These are phyloP conservation scores for Naganishia cerealis DNA, from an alignment of 1,284 basidiomycete genomes.

Conservation along the genomic window DNA sequence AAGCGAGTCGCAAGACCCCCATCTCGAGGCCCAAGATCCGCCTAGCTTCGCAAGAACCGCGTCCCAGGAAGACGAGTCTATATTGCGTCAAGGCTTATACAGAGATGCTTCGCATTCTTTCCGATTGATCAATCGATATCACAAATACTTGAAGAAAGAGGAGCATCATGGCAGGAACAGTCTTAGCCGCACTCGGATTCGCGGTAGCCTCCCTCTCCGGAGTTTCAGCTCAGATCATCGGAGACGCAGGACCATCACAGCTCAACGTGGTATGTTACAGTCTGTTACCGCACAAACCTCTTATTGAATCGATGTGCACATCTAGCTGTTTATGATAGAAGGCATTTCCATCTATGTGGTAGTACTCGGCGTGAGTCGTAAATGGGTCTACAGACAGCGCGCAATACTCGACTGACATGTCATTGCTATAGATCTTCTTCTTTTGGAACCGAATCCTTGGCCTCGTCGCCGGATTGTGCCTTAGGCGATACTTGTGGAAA, in stretches of 20 bases:
- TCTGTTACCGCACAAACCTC: neutral
- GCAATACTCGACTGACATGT: neutral
- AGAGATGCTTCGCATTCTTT: neutral
- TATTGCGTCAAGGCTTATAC: neutral
- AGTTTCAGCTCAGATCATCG: constrained; percentile 26
- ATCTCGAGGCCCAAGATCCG: too few species aligned
- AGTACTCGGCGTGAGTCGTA: constrained; percentile 50
- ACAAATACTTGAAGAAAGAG: neutral
- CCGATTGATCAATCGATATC: neutral
- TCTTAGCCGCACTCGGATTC: neutral
- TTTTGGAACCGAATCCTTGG: constrained; percentile 84
- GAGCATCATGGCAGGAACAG: neutral
- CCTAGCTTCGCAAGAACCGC: neutral
- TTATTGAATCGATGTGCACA: neutral
- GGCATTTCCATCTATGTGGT: constrained; percentile 70
- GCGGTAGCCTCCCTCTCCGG: neutral
- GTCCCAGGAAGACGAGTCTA: neutral
- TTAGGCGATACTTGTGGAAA: constrained; percentile 52
- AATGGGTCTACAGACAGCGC: neutral
- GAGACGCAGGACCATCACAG: constrained; percentile 26
- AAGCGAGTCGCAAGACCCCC: too few species aligned
- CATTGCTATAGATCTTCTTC: constrained; percentile 66
- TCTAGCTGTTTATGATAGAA: constrained; percentile 64
- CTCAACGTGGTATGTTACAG: constrained; percentile 26
- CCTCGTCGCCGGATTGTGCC: constrained; percentile 58